Base-by-base conservation (phyloP, 768 basidiomycete species). In the Ramaria sp. region DNA sequence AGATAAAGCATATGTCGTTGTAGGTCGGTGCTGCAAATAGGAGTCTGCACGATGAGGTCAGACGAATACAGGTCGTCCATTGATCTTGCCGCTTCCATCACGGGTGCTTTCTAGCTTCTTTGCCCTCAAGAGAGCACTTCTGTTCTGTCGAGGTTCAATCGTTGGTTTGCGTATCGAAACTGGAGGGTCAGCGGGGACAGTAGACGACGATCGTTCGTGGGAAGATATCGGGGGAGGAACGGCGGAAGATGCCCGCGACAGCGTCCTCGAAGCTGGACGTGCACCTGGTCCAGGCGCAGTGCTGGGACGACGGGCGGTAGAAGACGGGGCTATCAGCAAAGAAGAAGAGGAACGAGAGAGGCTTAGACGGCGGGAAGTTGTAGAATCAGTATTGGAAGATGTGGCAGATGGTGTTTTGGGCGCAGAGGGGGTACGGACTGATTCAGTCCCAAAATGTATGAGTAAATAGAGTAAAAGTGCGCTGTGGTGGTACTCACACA, bases 91-190 rank as follows among this genome's bases (percentile, higher is more conserved):
- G 37, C 43, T 45, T 13, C 49, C 27, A 52, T 53, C 55, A 19
- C 47, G 45, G 24, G 55, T 13, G 45, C 46, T 34, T 17, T 57
- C 84, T 70, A 79, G 74, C 72, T 89, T 89, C 59, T 83, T 84
- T 11, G 75, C 79, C 22, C 88, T 75, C 54, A 91, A 67, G 6
- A 80, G 70, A 2, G 90, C 88, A 62, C 84, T 89, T 67, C 77
- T 82, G 68, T 92, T 92, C 59, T 74, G 78, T 54, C 86, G 75
- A 7, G 89, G 90, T 9, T 69, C 67, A 59, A 90, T 86, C 4
- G 75, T 73, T 1, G 89, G 87, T 1, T 75, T 38, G 15, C 51
- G 48, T n/a, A 58, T 71, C 72, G 45, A 79, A 65, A 63, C 83
- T 84, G 64, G 78, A 80, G 3, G 77, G 80, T 19, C 83, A 81